Evolutionary conservation across 2,329 filamentous ascomycete species (phyloP), one percentile per base, ranked within the genome.

Genomic region (Ilyonectria sp.): DNA sequence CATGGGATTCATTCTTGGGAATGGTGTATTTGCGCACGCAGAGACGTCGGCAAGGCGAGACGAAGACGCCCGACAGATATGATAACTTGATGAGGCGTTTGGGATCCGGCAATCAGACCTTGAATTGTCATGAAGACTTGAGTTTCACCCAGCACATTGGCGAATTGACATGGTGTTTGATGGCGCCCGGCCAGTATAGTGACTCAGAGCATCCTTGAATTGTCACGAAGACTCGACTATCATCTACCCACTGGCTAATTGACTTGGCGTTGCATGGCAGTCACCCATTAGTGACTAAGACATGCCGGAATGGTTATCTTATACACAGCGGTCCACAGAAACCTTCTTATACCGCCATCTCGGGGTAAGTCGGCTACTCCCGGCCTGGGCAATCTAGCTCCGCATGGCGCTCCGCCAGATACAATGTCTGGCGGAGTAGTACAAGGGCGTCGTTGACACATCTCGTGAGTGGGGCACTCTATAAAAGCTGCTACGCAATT

Each of bases 371-470:
- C 64, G 64, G 64, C 50, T 67, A 67, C 35, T 21, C 15, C 26
- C 64, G 64, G 64, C 49, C 60, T 44, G 9, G 49, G 46, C 33
- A 26, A 31, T 44, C 26, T 26, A 26, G 53, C 33, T 37, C 29
- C 17, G 43, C 17, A 49, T 44, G 44, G 15, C 59, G 23, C 52
- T 9, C 47, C 35, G 50, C 54, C 15, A 11, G 31, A 33, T 9
- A 9, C 31, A 11, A 33, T 33, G 11, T 33, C 31, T 33, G 31
- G 31, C 31, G 31, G 31, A 33, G 31, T 63, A 26, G 61, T 37
- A 19, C 21, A 71, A 75, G 71, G 74, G 74, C 72, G 74, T 60
- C 50, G 65, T 72, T 74, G 71, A 75, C 74, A 33, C 60, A 68
- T 23, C 11, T 60, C 23, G 35, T 61, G 63, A 35, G 73, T 74